These are phyloP conservation scores for Fomitopsis pulvina DNA, from an alignment of 768 basidiomycete species.

Conservation along the genomic window DNA sequence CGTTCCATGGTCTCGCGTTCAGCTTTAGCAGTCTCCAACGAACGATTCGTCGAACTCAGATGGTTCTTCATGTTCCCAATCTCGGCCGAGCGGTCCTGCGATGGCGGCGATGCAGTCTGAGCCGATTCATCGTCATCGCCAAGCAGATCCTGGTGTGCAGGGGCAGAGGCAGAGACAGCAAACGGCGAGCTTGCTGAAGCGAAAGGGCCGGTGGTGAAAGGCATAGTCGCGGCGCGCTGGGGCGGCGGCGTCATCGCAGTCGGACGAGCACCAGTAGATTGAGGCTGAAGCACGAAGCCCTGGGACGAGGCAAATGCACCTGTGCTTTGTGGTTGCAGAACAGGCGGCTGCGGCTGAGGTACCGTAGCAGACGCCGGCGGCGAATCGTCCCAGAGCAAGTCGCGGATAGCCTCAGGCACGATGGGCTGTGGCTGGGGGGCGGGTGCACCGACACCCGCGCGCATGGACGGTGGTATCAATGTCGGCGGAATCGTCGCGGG, in stretches of 20 bases:
- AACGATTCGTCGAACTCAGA: conserved; percentile 69
- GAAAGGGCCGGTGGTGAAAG: conserved; percentile 44
- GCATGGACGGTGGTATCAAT: conserved; percentile 80
- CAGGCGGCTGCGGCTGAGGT: conserved; percentile 36
- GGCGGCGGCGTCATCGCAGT: conserved; percentile 12
- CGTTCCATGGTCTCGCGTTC: conserved; percentile 66
- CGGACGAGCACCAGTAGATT: conserved; percentile 29
- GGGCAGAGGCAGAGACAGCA: conserved; percentile 9
- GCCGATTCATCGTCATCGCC: conserved; percentile 63
- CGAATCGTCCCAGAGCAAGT: conserved; percentile 39
- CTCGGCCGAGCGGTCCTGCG: conserved; percentile 74
- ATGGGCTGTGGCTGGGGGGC: conserved; percentile 29
- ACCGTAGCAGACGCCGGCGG: conserved; percentile 29
- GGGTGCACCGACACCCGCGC: conserved; percentile 33
- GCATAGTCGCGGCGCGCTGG: conserved; percentile 6
- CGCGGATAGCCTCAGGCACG: conserved; percentile 34
- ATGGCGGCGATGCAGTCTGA: conserved; percentile 37
- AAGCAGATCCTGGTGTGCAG: conserved; percentile 47
- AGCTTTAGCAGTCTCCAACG: conserved; percentile 55
- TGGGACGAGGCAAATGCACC: conserved; percentile 28
- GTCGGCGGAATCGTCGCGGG: conserved; percentile 63
- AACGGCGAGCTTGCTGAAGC: conserved; percentile 25
- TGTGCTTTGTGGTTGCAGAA: conserved; percentile 33
- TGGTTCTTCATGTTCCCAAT: conserved; percentile 88
- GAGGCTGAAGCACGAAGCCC: conserved; percentile 32